Conservation (phyloP, 2,329 filamentous ascomycete genomes). For the Thielaviopsis populi region DNA sequence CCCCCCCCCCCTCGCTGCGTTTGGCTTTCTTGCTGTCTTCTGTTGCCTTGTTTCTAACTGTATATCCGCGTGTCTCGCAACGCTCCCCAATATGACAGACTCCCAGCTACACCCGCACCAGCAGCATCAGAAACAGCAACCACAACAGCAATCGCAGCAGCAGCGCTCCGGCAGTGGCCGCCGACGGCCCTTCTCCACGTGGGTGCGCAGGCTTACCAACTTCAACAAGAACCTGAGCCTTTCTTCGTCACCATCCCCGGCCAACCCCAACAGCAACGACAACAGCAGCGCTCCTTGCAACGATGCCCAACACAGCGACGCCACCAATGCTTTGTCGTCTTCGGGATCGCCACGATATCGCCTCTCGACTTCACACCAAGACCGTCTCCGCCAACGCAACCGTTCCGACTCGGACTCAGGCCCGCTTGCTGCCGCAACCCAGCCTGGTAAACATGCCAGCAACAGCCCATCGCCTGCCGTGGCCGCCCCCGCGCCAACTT, state of each 20-base stretch:
- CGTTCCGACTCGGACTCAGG: conserved; percentile 11
- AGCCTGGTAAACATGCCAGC: conserved; percentile 4
- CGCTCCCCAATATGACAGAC: conserved; percentile 4
- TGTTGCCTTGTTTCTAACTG: background rate
- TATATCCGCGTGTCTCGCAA: background rate
- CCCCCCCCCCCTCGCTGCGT: background rate
- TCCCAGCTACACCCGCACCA: background rate
- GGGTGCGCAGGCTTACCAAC: conserved; percentile 86
- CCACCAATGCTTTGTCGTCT: background rate
- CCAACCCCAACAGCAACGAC: conserved; percentile 19
- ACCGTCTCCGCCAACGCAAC: conserved; percentile 8
- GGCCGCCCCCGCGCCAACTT: background rate
- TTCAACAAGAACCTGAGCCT: conserved; percentile 56
- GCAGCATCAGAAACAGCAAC: background rate
- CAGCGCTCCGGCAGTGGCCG: conserved; percentile 28
- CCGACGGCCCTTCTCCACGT: conserved; percentile 74
- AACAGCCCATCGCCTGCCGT: background rate
- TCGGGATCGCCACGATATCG: conserved; percentile 6
- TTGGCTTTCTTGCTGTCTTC: background rate
- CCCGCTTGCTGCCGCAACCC: background rate
- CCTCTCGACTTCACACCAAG: conserved; percentile 3
- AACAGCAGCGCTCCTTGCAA: conserved; percentile 20
- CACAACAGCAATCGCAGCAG: background rate
- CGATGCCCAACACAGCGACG: conserved; percentile 19
- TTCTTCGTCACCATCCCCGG: conserved; percentile 33